Evolutionary conservation across 1,139 yeast species (phyloP).

Genomic region (Saccharomyces pastorianus): DNA sequence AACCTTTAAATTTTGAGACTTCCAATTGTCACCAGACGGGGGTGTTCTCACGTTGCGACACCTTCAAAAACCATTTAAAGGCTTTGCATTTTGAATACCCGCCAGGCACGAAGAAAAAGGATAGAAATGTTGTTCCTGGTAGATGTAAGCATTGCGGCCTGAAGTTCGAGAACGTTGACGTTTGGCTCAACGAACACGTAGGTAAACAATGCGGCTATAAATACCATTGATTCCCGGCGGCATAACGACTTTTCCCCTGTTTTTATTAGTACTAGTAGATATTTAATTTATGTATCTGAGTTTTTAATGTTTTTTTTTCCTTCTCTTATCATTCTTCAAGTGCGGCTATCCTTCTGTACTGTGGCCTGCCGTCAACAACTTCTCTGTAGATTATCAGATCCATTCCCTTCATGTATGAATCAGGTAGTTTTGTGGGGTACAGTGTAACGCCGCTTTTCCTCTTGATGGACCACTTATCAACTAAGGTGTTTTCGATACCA

Average conservation of each 20-base stretch:
- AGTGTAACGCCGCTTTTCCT: conserved; percentile 7
- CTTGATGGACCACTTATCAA: not conserved
- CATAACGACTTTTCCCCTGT: not conserved
- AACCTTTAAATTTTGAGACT: conserved; percentile 22
- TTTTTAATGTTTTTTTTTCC: not conserved
- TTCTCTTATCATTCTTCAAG: conserved; percentile 8
- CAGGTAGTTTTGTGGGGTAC: conserved; percentile 18
- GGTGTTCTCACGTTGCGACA: conserved; percentile 79
- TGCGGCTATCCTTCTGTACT: conserved; percentile 23
- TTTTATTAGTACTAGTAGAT: conserved; percentile 2
- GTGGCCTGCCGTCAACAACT: not conserved
- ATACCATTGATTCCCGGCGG: conserved; percentile 15
- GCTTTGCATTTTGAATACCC: conserved; percentile 90
- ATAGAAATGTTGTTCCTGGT: conserved; percentile 61
- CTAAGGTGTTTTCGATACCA: conserved; percentile 21
- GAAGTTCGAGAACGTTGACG: conserved; percentile 60
- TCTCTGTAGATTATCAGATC: conserved; percentile 13
- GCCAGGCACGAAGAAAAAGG: conserved; percentile 72
- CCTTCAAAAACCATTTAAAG: conserved; percentile 82
- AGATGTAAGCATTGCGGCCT: conserved; percentile 68
- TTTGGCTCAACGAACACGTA: conserved; percentile 70
- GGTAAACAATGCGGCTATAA: conserved; percentile 46
- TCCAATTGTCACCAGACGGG: conserved; percentile 67
- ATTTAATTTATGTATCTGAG: conserved; percentile 5
- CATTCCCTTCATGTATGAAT: conserved; percentile 20